Evolutionary conservation across 495 filamentous ascomycete species (phyloP).

Genomic region (Xylaria flabelliformis): DNA sequence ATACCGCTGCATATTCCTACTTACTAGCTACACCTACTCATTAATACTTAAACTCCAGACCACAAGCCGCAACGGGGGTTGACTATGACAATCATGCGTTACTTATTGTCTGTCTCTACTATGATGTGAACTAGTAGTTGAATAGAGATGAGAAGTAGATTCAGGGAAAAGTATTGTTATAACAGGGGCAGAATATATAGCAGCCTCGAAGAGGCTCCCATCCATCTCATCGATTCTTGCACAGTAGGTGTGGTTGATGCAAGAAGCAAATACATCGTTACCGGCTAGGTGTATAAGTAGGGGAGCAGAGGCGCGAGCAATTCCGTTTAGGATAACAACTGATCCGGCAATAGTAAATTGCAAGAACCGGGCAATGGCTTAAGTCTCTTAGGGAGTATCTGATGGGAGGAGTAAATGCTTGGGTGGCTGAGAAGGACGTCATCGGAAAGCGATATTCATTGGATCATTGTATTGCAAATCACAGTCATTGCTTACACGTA

Average conservation of each 20-base stretch:
- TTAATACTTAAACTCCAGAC: conserved; percentile 21
- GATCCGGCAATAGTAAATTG: neutral
- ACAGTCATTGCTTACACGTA: neutral
- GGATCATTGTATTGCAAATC: neutral
- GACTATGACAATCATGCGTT: neutral
- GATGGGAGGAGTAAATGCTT: neutral
- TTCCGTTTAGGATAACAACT: neutral
- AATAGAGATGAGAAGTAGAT: neutral
- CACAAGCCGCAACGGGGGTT: conserved; percentile 7
- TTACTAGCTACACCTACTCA: conserved; percentile 21
- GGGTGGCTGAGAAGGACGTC: neutral
- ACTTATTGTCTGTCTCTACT: neutral
- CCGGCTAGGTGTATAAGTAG: neutral
- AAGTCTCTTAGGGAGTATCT: no score
- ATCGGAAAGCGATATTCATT: neutral
- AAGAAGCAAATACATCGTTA: neutral
- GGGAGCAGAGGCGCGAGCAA: neutral
- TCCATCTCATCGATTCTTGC: neutral
- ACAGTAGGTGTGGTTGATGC: neutral
- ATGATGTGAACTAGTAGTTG: neutral
- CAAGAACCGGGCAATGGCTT: no score
- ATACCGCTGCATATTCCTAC: conserved; percentile 21
- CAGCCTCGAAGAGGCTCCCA: neutral
- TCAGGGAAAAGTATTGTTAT: neutral
- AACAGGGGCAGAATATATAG: neutral